Evolutionary conservation across 1,284 basidiomycete genomes (phyloP), one percentile per base, ranked within the genome.

Genomic region (Tremellales sp.): DNA sequence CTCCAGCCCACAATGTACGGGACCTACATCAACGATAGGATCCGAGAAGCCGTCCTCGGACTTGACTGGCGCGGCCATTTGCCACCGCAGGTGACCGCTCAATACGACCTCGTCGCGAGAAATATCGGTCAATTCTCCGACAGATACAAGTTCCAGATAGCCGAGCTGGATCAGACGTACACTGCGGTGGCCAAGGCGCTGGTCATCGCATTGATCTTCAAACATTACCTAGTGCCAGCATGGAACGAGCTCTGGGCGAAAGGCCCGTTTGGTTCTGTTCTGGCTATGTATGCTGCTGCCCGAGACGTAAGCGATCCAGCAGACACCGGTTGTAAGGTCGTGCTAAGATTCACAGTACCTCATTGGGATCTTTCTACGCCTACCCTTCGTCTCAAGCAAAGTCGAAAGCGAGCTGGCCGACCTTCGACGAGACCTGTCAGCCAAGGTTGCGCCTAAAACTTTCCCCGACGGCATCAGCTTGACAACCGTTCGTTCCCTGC

Each of bases 181-280:
- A 15, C 10, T 31, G 15, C 29, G 15, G 10, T 31, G 8, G 29
- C 29, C 29, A 31, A 31, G 15, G 8, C 15, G 8, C 29, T 31
- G 29, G 29, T 31, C 8, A 15, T 31, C 8, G 29, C 29, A 8
- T 31, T 8, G 29, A 15, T 31, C 15, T 8, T 31, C 15, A 15
- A 31, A 8, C 29, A 15, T 8, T 31, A 15, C 10, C 29, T 31
- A 8, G 29, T 15, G 8, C 29, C 56, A 39, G 52, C 50, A 3
- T 66, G 57, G 48, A 78, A 87, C 25, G 87, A 92, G 71, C 60
- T 91, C n/a, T 78, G 82, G 19, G 89, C 87, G 0, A 78, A 86
- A 47, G 89, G 89, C 0, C 48, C 87, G 13, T 12, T 54, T 1
- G 65, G 69, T 13, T 62, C 63, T 15, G 37, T 50, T 8, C 36